These are phyloP conservation scores for Firmiana major DNA, from an alignment of 345 rosid genomes.

Conservation along the genomic window DNA sequence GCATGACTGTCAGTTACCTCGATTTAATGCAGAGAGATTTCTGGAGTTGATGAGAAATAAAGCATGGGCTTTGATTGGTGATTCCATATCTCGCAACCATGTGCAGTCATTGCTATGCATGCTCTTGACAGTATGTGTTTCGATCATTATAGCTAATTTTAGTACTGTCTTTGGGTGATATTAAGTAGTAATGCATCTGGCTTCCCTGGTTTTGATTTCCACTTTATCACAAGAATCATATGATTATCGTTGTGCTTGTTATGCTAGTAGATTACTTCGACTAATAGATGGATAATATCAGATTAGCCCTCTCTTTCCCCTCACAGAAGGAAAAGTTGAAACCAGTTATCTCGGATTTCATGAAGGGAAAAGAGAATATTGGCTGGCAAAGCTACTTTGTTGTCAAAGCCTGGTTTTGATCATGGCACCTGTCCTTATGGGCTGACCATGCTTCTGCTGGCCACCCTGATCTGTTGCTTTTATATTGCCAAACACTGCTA, in stretches of 20 bases:
- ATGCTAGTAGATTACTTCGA: neutral
- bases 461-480: neutral
- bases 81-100: constrained; percentile 94
- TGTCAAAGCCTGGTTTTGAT: neutral
- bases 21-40: constrained; percentile 57
- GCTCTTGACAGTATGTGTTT: constrained; percentile 58
- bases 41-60: constrained; percentile 74
- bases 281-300: neutral
- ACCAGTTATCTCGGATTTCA: neutral
- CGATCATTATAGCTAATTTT: neutral
- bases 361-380: neutral
- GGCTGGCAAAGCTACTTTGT: neutral
- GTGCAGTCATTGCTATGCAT: constrained; percentile 82
- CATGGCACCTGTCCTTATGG: neutral
- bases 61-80: constrained; percentile 83
- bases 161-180: constrained; percentile 8
- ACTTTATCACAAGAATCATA: neutral
- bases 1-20: constrained; percentile 62
- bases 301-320: neutral
- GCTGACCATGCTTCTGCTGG: neutral
- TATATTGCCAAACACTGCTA: neutral
- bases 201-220: too few relatives aligned
- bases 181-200: neutral
- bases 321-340: neutral
- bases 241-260: neutral